Conservation (phyloP, 2,329 filamentous ascomycete species). For the Trichoderma sp. region DNA sequence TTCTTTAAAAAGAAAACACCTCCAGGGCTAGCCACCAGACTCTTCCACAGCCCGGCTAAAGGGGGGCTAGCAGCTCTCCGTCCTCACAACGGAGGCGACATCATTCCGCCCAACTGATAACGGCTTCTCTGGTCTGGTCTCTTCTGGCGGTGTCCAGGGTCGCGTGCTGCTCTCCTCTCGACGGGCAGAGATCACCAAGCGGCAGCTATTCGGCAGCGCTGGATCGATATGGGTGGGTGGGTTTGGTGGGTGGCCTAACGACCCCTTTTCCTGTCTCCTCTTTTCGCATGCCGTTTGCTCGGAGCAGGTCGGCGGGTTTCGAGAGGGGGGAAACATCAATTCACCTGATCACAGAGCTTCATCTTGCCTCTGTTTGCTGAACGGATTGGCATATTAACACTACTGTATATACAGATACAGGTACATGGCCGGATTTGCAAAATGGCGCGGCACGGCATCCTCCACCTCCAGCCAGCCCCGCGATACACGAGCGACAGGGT, state of each 20-base stretch:
- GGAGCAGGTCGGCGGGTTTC: not conserved
- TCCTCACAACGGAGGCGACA: not conserved
- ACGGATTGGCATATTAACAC: not conserved
- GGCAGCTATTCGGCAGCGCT: conserved; percentile 14
- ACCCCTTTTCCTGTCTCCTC: conserved; percentile 17
- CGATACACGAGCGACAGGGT: not conserved
- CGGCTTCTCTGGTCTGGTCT: not conserved
- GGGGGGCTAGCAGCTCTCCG: not conserved
- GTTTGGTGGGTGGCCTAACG: conserved; percentile 4
- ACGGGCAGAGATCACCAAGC: conserved; percentile 7
- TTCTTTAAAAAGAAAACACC: not conserved
- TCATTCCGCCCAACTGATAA: not conserved
- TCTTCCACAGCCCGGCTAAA: not conserved
- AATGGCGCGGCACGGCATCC: not conserved
- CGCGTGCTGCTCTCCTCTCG: conserved; percentile 15
- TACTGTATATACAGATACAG: no score
- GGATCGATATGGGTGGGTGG: conserved; percentile 12
- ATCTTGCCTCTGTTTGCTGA: not conserved
- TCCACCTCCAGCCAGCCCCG: not conserved
- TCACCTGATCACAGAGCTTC: not conserved
- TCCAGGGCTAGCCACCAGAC: not conserved
- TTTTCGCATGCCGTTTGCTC: conserved; percentile 17
- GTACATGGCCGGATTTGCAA: not conserved
- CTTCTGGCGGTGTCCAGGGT: conserved; percentile 16
- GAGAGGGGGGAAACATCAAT: not conserved